Percentiles rank a stretch among this genome's conserved stretches.
These are phyloP conservation scores for Neopestalotiopsis rosae DNA, from an alignment of 2,329 filamentous ascomycete species.

Conservation along the genomic window DNA sequence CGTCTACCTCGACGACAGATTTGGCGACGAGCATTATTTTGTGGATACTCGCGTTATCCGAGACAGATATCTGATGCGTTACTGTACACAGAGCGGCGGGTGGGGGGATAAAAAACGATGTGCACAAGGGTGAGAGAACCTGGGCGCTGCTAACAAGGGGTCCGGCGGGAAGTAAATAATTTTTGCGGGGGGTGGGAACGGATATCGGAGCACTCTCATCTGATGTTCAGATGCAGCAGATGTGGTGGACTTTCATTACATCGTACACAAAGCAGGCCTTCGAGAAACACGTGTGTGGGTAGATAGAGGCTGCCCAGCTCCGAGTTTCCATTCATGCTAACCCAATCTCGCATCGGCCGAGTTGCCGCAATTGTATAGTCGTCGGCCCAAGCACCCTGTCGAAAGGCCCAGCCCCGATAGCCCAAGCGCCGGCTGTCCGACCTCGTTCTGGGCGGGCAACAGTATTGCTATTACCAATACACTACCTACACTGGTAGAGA, in stretches of 20 bases:
- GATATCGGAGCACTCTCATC: not conserved
- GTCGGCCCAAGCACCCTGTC: slow-evolving; percentile 3
- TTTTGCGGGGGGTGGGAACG: not conserved
- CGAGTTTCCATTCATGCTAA: too few relatives aligned
- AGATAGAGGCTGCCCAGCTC: not conserved
- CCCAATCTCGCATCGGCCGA: slow-evolving; percentile 13
- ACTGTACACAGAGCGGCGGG: not conserved
- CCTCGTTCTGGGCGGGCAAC: not conserved
- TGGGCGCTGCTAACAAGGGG: not conserved
- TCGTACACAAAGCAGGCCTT: too few relatives aligned
- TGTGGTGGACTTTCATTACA: too few relatives aligned
- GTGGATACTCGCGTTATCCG: not conserved
- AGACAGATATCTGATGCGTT: not conserved
- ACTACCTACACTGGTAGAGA: not conserved
- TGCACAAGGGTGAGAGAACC: not conserved
- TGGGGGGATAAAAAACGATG: not conserved
- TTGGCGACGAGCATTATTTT: not conserved
- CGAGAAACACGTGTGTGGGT: not conserved
- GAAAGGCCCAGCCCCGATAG: slow-evolving; percentile 3
- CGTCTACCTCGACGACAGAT: not conserved
- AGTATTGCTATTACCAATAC: not conserved
- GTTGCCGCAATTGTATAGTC: slow-evolving; percentile 13
- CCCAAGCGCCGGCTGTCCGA: not conserved
- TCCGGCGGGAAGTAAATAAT: not conserved
- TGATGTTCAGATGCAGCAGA: not conserved